A percentile compares a stretch with the other conserved stretches of the same genome.
Conservation (phyloP, 345 rosid genomes). For the Populus nigra region DNA sequence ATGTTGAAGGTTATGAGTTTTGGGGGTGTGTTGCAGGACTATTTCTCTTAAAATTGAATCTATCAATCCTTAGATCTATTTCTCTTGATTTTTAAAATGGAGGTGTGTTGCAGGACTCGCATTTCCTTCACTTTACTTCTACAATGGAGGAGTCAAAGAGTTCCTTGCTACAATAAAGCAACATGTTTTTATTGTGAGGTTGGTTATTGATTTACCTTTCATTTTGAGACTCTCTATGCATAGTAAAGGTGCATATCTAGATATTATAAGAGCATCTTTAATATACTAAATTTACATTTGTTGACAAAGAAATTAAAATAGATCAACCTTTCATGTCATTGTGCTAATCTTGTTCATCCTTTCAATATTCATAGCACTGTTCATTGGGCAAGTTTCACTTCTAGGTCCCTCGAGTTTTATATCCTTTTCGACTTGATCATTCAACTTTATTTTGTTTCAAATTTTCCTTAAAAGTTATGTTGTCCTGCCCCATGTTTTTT, state of each 20-base stretch:
- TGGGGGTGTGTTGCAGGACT: background rate
- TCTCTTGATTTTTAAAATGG: conserved; percentile 10
- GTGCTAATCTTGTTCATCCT: no score
- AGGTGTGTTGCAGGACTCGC: conserved; percentile 71
- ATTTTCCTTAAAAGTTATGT: no score
- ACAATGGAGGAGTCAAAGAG: conserved; percentile 89
- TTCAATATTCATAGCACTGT: no score
- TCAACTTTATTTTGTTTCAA: no score
- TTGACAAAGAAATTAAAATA: background rate
- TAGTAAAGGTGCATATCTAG: background rate
- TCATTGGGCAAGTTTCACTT: no score
- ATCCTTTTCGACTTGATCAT: no score
- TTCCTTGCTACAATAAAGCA: conserved; percentile 84
- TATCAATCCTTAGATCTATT: background rate
- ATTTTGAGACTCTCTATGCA: background rate
- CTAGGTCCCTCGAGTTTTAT: no score
- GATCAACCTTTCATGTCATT: no score
- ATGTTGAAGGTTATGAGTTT: background rate
- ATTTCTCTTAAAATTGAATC: background rate
- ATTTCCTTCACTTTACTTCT: conserved; percentile 86
- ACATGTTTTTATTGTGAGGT: conserved; percentile 85
- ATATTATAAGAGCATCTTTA: background rate
- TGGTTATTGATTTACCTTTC: conserved; percentile 20
- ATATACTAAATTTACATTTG: background rate
- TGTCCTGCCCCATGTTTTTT: no score